Conservation (phyloP, 169 alveolate genomes). For the Plasmodium vivax region DNA sequence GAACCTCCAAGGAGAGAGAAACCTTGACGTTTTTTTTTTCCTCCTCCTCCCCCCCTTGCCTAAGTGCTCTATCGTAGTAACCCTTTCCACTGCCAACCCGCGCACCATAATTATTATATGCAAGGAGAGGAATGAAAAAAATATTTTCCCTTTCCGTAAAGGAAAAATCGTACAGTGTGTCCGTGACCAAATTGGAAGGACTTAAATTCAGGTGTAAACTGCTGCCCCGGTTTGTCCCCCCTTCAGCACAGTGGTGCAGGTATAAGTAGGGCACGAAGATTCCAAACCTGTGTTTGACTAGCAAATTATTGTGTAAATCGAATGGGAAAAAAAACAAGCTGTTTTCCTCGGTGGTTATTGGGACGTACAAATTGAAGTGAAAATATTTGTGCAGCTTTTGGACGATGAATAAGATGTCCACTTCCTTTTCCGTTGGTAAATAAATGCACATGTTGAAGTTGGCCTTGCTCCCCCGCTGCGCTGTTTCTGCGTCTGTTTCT, state of each 20-base stretch:
- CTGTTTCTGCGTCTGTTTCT: neutral
- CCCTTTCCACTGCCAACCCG: slow-evolving; percentile 72
- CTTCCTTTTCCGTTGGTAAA: slow-evolving; percentile 58
- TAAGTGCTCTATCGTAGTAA: slow-evolving; percentile 50
- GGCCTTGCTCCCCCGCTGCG: neutral
- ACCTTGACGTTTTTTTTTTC: slow-evolving; percentile 5
- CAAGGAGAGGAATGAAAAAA: slow-evolving; percentile 47
- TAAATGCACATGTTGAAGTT: slow-evolving; percentile 61
- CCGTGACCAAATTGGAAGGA: slow-evolving; percentile 3
- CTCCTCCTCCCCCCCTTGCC: neutral
- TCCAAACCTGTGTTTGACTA: slow-evolving; percentile 27
- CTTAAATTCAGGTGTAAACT: slow-evolving; percentile 14
- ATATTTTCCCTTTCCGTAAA: slow-evolving; percentile 20
- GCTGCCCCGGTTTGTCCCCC: neutral
- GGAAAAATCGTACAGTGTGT: slow-evolving; percentile 14
- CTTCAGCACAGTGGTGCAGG: neutral
- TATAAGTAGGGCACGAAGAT: slow-evolving; percentile 44
- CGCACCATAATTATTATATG: slow-evolving; percentile 50
- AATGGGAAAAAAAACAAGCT: slow-evolving; percentile 58
- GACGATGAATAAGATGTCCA: slow-evolving; percentile 49
- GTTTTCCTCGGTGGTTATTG: slow-evolving; percentile 26
- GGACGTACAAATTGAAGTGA: slow-evolving; percentile 41
- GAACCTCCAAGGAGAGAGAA: slow-evolving; percentile 27
- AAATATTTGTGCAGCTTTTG: slow-evolving; percentile 35
- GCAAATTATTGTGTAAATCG: slow-evolving; percentile 22